phyloP scores from a whole-genome alignment of 257 asterid species.

The Solanum bulbocastanum region DNA sequence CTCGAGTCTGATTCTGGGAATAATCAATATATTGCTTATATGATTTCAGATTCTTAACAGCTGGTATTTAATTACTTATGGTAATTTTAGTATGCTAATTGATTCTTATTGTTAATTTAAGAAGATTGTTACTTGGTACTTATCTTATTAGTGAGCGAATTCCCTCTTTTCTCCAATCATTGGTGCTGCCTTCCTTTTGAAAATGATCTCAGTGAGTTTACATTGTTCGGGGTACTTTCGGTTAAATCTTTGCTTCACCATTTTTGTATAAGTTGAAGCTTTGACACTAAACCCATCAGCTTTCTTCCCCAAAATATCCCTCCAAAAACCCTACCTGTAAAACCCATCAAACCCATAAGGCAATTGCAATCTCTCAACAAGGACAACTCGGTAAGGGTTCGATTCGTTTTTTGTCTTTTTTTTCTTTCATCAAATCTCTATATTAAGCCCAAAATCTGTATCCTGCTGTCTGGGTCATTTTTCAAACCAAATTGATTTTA shows the following conservation, averaged over 20 bases:
- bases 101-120: no score
- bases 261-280: neutral
- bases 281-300: neutral
- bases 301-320: neutral
- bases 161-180: no score
- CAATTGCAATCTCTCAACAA: neutral
- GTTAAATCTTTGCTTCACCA: neutral
- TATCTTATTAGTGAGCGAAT: no score
- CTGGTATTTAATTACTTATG: no score
- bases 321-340: neutral
- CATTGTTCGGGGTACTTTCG: neutral
- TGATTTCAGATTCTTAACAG: no score
- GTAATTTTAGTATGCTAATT: no score
- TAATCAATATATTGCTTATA: no score
- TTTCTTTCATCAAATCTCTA: neutral
- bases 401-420: neutral
- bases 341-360: neutral
- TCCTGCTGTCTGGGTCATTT: neutral
- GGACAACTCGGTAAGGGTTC: neutral
- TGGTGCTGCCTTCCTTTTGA: no score
- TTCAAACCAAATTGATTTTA: neutral
- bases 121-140: no score
- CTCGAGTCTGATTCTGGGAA: no score
- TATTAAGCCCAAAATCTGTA: neutral
- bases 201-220: no score